A percentile compares a stretch with the other conserved stretches of the same genome.
Evolutionary conservation across 805 yeast genomes (phyloP).

Genomic region (Ogataea nitratoaversa): DNA sequence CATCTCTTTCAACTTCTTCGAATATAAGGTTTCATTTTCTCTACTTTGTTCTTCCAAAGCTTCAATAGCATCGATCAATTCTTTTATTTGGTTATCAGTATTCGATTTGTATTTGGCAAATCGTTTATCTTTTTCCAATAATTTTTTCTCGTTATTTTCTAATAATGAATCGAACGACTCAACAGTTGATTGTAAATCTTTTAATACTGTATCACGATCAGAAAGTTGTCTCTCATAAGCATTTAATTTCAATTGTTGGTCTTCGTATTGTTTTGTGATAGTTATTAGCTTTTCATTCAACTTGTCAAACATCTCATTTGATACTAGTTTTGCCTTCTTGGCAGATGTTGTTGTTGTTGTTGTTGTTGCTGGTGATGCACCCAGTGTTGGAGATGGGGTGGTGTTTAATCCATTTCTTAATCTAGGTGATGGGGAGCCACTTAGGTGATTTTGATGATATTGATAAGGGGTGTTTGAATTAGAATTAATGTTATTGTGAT

Average conservation of each 20-base stretch:
- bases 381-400: background rate
- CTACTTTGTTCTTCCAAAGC: conserved; percentile 50
- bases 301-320: background rate
- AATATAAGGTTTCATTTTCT: conserved; percentile 49
- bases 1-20: conserved; percentile 39
- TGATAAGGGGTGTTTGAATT: background rate
- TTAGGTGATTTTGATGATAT: background rate
- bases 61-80: conserved; percentile 55
- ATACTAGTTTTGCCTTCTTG: background rate
- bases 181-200: conserved; percentile 45
- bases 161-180: conserved; percentile 45
- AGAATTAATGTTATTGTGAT: background rate
- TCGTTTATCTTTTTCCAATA: conserved; percentile 42
- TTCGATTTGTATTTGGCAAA: conserved; percentile 42
- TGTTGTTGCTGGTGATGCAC: background rate
- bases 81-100: conserved; percentile 52
- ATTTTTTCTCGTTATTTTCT: conserved; percentile 41
- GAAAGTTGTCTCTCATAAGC: conserved; percentile 31
- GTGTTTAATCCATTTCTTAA: background rate
- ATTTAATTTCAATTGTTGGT: conserved; percentile 15
- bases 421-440: background rate
- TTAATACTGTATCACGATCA: conserved; percentile 42
- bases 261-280: conserved; percentile 5
- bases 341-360: background rate
- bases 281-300: conserved; percentile 5